Conservation (phyloP, 1,284 basidiomycete genomes). For the Afroboletus lepidellus region DNA sequence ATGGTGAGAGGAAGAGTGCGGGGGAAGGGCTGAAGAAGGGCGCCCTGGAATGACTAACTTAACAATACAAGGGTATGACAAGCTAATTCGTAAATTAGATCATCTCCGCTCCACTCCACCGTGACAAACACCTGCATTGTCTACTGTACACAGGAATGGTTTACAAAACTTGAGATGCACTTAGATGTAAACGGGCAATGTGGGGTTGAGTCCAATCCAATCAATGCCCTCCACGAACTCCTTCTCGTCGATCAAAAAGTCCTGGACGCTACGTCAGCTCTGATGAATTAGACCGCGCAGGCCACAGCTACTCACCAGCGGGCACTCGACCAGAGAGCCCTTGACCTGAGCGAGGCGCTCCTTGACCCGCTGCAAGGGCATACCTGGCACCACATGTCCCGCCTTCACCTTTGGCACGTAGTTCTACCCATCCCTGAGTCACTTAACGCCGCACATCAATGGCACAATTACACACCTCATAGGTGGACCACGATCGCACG, state of each 20-base stretch:
- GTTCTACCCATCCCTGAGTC: constrained; percentile 40
- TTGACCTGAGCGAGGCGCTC: constrained; percentile 66
- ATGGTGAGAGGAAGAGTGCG: constrained; percentile 2
- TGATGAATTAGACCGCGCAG: constrained; percentile 3
- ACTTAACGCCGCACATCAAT: background rate
- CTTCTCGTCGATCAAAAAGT: constrained; percentile 80
- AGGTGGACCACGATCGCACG: constrained; percentile 74
- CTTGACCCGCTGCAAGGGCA: constrained; percentile 70
- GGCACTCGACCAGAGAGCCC: constrained; percentile 75
- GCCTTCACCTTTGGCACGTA: constrained; percentile 76
- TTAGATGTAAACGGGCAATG: constrained; percentile 73
- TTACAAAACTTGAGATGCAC: constrained; percentile 1
- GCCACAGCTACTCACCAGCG: constrained; percentile 51
- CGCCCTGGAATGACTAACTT: background rate
- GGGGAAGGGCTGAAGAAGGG: background rate
- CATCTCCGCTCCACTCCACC: constrained; percentile 2
- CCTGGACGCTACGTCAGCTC: constrained; percentile 40
- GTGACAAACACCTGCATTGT: background rate
- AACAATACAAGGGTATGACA: constrained; percentile 3
- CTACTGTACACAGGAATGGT: background rate
- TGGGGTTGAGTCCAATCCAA: constrained; percentile 74
- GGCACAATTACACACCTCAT: constrained; percentile 54
- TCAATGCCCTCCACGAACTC: constrained; percentile 68
- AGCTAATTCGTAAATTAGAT: constrained; percentile 9
- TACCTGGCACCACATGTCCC: constrained; percentile 75